Evolutionary conservation across 768 basidiomycete species (phyloP).

Genomic region (Clavaria fumosa): DNA sequence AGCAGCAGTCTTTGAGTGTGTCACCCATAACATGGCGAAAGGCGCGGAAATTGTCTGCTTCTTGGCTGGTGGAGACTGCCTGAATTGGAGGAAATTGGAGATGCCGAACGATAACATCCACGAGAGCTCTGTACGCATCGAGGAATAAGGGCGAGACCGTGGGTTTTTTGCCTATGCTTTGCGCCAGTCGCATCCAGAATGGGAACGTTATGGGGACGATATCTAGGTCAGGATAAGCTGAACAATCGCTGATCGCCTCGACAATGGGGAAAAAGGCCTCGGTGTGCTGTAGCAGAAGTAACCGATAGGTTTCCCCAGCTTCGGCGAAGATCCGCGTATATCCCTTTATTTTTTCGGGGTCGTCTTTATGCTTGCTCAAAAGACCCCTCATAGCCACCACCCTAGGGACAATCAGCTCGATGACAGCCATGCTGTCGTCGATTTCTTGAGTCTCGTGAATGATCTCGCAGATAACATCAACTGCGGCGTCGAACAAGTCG

Average conservation of each 20-base stretch:
- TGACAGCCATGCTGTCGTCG: slow-evolving; percentile 82
- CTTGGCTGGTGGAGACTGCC: slow-evolving; percentile 53
- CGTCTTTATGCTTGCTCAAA: slow-evolving; percentile 47
- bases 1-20: slow-evolving; percentile 96
- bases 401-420: slow-evolving; percentile 78
- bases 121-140: slow-evolving; percentile 71
- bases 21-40: slow-evolving; percentile 99
- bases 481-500: slow-evolving; percentile 83
- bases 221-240: slow-evolving; percentile 86
- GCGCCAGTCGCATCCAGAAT: slow-evolving; percentile 97
- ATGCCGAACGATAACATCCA: slow-evolving; percentile 77
- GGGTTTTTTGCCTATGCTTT: slow-evolving; percentile 64
- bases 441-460: slow-evolving; percentile 98
- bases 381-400: slow-evolving; percentile 58
- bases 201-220: slow-evolving; percentile 95
- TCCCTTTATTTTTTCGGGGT: slow-evolving; percentile 79
- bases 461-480: slow-evolving; percentile 83
- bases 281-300: slow-evolving; percentile 75
- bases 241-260: slow-evolving; percentile 85
- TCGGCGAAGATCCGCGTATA: slow-evolving; percentile 90
- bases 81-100: slow-evolving; percentile 80
- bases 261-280: slow-evolving; percentile 92
- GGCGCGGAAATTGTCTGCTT: slow-evolving; percentile 83
- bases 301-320: slow-evolving; percentile 91
- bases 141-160: slow-evolving; percentile 62